Conservation (phyloP, 2,329 filamentous ascomycete species). For the Beauveria medogensis region DNA sequence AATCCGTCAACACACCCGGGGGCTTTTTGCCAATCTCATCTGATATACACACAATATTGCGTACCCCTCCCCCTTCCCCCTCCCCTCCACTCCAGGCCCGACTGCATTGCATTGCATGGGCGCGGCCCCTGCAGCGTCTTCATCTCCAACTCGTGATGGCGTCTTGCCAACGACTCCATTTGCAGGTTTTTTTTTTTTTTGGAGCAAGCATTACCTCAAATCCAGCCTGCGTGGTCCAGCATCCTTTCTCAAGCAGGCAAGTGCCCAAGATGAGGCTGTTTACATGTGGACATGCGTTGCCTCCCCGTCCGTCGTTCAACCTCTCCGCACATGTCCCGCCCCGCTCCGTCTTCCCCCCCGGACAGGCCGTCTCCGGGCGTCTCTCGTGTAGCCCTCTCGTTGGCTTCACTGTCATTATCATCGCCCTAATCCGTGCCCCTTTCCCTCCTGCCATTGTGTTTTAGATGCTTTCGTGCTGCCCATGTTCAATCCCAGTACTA, state of each 20-base stretch:
- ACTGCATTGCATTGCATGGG: not conserved
- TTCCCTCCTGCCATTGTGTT: not conserved
- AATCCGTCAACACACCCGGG: not conserved
- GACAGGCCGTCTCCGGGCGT: not conserved
- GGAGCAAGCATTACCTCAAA: not conserved
- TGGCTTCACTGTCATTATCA: not conserved
- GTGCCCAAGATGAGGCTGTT: not conserved
- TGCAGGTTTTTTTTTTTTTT: not conserved
- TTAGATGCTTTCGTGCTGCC: not conserved
- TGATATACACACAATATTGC: not conserved
- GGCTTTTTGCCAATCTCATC: not conserved
- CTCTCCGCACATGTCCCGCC: not conserved
- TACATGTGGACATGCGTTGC: not conserved
- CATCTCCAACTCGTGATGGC: constrained; percentile 4
- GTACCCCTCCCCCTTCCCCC: not conserved
- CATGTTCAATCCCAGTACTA: constrained; percentile 8
- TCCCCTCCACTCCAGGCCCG: not conserved
- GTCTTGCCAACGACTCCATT: not conserved
- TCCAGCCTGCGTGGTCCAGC: not conserved
- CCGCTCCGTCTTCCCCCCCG: not conserved
- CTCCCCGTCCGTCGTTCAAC: not conserved
- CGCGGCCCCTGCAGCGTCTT: not conserved
- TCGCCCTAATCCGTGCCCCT: not conserved
- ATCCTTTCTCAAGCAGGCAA: not conserved
- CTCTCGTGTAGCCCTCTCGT: not conserved